A percentile compares a stretch with the other conserved stretches of the same genome.
Evolutionary conservation across 2,329 filamentous ascomycete genomes (phyloP).

Genomic region (Clarireedia hainanense): DNA sequence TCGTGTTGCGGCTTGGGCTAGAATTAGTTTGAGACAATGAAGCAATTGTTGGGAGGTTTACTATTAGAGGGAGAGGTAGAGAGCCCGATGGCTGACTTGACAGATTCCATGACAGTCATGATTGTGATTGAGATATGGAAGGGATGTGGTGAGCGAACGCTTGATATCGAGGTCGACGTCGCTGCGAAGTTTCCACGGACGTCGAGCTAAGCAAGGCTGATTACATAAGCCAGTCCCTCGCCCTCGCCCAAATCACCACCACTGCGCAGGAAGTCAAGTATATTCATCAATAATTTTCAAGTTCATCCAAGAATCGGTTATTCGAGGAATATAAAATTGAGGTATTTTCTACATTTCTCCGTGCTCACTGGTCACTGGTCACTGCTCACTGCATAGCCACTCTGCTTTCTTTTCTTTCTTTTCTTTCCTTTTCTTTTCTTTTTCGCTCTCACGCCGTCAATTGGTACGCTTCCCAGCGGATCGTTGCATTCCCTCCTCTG

Average conservation of each 20-base stretch:
- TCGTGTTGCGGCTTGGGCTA: conserved; percentile 61
- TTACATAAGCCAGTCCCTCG: not conserved
- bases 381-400: too few relatives aligned
- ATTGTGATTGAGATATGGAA: conserved; percentile 10
- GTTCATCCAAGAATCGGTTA: too few relatives aligned
- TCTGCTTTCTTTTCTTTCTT: too few relatives aligned
- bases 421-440: too few relatives aligned
- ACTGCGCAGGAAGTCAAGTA: too few relatives aligned
- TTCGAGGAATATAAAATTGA: too few relatives aligned
- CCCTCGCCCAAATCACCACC: not conserved
- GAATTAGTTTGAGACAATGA: conserved; percentile 10
- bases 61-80: conserved; percentile 26
- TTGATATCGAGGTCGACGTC: not conserved
- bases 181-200: not conserved
- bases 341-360: too few relatives aligned
- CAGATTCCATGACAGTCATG: conserved; percentile 40
- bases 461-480: too few relatives aligned
- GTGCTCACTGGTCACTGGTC: too few relatives aligned
- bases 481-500: too few relatives aligned
- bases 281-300: too few relatives aligned
- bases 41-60: conserved; percentile 12
- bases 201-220: not conserved
- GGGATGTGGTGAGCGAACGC: not conserved
- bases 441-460: too few relatives aligned
- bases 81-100: conserved; percentile 41